A percentile compares a stretch with the other conserved stretches of the same genome.
These are phyloP conservation scores for Saturnispora ahearnii DNA, from an alignment of 805 yeast species.

Conservation along the genomic window DNA sequence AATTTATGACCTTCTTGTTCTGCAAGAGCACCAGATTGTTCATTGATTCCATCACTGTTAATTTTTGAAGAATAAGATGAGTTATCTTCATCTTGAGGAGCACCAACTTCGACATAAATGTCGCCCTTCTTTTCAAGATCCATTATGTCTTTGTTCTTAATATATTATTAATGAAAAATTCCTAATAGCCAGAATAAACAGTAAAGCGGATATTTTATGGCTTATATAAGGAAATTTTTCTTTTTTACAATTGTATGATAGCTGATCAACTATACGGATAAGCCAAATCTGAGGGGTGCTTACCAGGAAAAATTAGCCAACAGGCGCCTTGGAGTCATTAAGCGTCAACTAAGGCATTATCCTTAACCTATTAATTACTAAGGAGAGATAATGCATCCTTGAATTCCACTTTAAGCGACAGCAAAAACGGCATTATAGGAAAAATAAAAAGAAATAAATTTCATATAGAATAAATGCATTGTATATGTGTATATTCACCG, in stretches of 20 bases:
- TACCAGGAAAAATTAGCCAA: too few relatives aligned
- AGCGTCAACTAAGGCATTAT: background rate
- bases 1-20: slow-evolving; percentile 35
- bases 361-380: background rate
- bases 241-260: background rate
- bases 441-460: too few relatives aligned
- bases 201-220: background rate
- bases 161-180: too few relatives aligned
- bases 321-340: background rate
- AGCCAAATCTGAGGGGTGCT: too few relatives aligned
- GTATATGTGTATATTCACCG: too few relatives aligned
- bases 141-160: too few relatives aligned
- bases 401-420: too few relatives aligned
- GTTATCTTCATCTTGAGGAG: background rate
- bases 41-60: background rate
- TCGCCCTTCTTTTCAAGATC: background rate
- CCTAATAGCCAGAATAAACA: too few relatives aligned
- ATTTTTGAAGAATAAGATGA: background rate
- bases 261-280: too few relatives aligned
- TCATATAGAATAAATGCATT: too few relatives aligned
- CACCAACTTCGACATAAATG: background rate
- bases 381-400: too few relatives aligned
- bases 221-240: background rate
- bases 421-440: too few relatives aligned
- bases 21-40: slow-evolving; percentile 26